Conservation (phyloP, 768 basidiomycete genomes). For the Boletus coccyginus region DNA sequence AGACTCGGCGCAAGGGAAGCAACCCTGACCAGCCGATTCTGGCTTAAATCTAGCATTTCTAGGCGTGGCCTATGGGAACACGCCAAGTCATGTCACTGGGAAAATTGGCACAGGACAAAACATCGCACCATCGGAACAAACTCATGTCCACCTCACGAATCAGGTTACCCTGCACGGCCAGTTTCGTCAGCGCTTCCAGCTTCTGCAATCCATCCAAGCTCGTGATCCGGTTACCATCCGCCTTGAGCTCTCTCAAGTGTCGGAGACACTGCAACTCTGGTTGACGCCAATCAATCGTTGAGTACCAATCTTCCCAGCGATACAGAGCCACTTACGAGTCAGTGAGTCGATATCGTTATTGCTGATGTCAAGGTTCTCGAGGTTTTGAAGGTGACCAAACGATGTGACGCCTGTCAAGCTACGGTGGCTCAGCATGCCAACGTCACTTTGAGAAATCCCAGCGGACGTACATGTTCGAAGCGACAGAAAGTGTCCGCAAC, state of each 20-base stretch:
- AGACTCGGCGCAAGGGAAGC: slow-evolving; percentile 55
- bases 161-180: slow-evolving; percentile 76
- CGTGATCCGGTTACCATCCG: slow-evolving; percentile 81
- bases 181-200: slow-evolving; percentile 79
- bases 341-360: slow-evolving; percentile 87
- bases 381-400: slow-evolving; percentile 79
- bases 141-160: slow-evolving; percentile 61
- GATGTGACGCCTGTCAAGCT: slow-evolving; percentile 87
- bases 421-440: slow-evolving; percentile 18
- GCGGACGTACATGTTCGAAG: slow-evolving; percentile 60
- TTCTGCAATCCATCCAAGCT: slow-evolving; percentile 73
- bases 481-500: slow-evolving; percentile 75
- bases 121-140: slow-evolving; percentile 60
- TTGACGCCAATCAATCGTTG: slow-evolving; percentile 11
- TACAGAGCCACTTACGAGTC: slow-evolving; percentile 56
- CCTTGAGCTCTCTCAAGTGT: slow-evolving; percentile 84
- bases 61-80: slow-evolving; percentile 46
- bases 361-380: slow-evolving; percentile 90
- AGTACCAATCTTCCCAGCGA: background rate
- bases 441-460: slow-evolving; percentile 6
- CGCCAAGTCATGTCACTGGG: slow-evolving; percentile 9
- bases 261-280: slow-evolving; percentile 81
- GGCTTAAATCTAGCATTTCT: slow-evolving; percentile 80
- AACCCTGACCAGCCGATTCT: slow-evolving; percentile 64
- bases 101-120: slow-evolving; percentile 4